Evolutionary conservation across 371 early-diverging fungal genomes (phyloP), one percentile per base, ranked within the genome.

Genomic region (Actinomortierella ambigua): DNA sequence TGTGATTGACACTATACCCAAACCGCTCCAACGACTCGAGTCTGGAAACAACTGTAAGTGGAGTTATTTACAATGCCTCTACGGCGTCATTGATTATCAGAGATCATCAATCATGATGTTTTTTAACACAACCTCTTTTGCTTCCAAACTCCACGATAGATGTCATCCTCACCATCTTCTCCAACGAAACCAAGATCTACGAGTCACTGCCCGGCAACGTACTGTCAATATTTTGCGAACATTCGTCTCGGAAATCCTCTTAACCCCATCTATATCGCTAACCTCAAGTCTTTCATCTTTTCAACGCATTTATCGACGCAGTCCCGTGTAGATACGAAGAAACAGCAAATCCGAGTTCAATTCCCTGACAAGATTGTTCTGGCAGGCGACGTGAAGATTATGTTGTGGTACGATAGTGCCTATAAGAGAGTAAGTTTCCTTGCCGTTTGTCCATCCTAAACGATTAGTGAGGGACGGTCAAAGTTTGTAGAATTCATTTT

Each of bases 341-440:
- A 28, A 0, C 73, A 78, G 29, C 57, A 61, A 6, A 69, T 80
- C 20, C 46, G 71, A 14, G 59, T 82, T 2, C 41, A 63, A 17
- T 75, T 75, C n/a, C 47, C 57, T 3, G 61, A 66, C 29, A 67
- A 69, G 8, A 55, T 66, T 18, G 59, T 64, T 4, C 55, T 85
- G 11, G 67, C 68, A 5, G 80, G 70, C 15, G 87, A 86, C 63
- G 78, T 87, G 51, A 79, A 86, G 59, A 57, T 83, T 28, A 65
- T 59, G 53, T 78, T 83, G 49, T 68, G 68, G 65, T 73, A 75
- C 39, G 79, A 78, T 56, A 59, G 52, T 49, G 39, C 64, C 29
- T 59, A 65, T 65, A 50, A 63, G 42, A 54, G 65, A 54, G 69
- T 44, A 59, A 73, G 77, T 55, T 57, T 42, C 47, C 26, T 40